A percentile compares a stretch with the other conserved stretches of the same genome.
Conservation (phyloP, 2,329 filamentous ascomycete species). For the Calonectria hawksworthii region DNA sequence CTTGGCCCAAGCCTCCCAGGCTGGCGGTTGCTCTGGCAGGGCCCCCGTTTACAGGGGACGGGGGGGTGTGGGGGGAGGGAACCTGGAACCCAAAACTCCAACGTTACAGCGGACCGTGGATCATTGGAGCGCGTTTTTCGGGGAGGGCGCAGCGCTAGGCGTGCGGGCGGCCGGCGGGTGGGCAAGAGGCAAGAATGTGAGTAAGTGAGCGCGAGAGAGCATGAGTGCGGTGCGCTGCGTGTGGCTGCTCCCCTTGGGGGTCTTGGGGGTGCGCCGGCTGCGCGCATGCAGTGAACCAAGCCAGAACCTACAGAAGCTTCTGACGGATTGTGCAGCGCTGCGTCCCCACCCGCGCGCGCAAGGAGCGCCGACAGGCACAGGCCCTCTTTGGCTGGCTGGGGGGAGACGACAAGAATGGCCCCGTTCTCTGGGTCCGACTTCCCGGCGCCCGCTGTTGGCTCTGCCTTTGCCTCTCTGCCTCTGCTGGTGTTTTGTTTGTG, state of each 20-base stretch:
- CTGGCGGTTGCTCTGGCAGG: constrained; percentile 14
- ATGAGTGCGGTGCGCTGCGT: too few relatives aligned
- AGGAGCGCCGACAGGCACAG: constrained; percentile 2
- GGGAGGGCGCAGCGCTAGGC: constrained; percentile 16
- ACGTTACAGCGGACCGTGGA: constrained; percentile 22
- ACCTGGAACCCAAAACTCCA: constrained; percentile 9
- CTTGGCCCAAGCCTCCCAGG: background rate
- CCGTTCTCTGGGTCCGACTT: background rate
- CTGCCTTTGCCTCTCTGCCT: background rate
- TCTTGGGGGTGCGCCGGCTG: background rate
- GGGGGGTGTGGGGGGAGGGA: background rate
- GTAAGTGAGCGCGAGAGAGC: background rate
- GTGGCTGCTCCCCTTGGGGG: background rate
- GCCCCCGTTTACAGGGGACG: background rate
- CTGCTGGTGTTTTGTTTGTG: background rate
- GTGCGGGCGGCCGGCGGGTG: constrained; percentile 2
- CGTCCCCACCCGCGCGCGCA: background rate
- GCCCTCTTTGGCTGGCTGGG: background rate
- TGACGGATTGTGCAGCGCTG: background rate
- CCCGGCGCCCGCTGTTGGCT: constrained; percentile 10
- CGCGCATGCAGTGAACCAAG: background rate
- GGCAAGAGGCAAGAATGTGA: background rate
- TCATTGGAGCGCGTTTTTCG: constrained; percentile 11
- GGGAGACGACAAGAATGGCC: background rate
- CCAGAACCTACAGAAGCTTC: background rate